These are phyloP conservation scores for Pleurotus eryngii DNA, from an alignment of 768 basidiomycete genomes.

Conservation along the genomic window DNA sequence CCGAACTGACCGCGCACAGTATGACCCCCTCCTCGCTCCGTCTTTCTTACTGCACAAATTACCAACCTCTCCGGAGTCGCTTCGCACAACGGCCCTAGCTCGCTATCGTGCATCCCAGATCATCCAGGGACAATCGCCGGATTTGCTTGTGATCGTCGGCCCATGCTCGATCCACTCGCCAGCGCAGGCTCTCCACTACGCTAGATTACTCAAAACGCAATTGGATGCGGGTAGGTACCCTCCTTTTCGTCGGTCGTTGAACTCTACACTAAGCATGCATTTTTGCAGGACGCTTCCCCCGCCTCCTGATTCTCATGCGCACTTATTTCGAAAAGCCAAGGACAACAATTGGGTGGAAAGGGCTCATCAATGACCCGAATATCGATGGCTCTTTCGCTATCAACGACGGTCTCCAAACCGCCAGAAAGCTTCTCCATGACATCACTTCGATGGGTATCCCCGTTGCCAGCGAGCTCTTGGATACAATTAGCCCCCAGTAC, in stretches of 20 bases:
- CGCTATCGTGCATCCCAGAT: slow-evolving; percentile 65
- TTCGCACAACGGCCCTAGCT: slow-evolving; percentile 74
- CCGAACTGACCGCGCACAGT: slow-evolving; percentile 22
- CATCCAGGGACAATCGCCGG: background rate
- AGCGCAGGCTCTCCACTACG: slow-evolving; percentile 3
- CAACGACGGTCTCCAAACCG: slow-evolving; percentile 91
- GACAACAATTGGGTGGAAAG: slow-evolving; percentile 99
- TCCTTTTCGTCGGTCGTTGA: background rate
- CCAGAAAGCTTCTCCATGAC: slow-evolving; percentile 78
- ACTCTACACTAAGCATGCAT: background rate
- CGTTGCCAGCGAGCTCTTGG: slow-evolving; percentile 92
- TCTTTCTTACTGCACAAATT: slow-evolving; percentile 88
- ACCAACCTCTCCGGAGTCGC: slow-evolving; percentile 58
- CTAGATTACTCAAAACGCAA: background rate
- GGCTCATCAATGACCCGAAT: slow-evolving; percentile 95
- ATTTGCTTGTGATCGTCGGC: slow-evolving; percentile 5
- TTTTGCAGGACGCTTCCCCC: background rate
- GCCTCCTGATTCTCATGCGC: slow-evolving; percentile 94
- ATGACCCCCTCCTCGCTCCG: slow-evolving; percentile 95
- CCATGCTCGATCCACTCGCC: slow-evolving; percentile 7
- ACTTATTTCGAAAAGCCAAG: slow-evolving; percentile 98
- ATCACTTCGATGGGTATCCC: slow-evolving; percentile 89
- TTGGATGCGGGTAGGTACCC: background rate
- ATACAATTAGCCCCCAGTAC: slow-evolving; percentile 68
- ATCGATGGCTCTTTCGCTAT: slow-evolving; percentile 93